A percentile compares a stretch with the other conserved stretches of the same genome.
Conservation (phyloP, 116 monocot species). For the Iris pallida region DNA sequence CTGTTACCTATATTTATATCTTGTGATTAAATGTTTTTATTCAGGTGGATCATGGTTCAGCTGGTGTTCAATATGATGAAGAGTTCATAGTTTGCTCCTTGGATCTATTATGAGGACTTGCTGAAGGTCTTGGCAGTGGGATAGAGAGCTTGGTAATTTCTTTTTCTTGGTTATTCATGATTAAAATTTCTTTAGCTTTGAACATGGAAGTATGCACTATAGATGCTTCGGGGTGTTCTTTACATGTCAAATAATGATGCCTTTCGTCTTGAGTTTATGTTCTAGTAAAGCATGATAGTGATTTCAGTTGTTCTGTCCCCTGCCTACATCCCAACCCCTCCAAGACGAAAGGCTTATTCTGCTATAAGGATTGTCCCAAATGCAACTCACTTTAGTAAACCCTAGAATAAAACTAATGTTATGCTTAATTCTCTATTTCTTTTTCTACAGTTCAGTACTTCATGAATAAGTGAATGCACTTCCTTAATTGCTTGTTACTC, state of each 20-base stretch:
- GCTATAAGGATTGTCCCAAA: too few relatives aligned
- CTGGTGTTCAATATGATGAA: constrained; percentile 75
- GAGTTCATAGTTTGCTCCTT: constrained; percentile 77
- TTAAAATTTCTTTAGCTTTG: not conserved
- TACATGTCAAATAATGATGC: not conserved
- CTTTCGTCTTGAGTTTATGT: too few relatives aligned
- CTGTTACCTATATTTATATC: not conserved
- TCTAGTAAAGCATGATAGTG: too few relatives aligned
- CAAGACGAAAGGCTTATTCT: too few relatives aligned
- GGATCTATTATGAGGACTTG: constrained; percentile 70
- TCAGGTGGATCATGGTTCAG: constrained; percentile 65
- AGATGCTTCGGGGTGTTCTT: not conserved
- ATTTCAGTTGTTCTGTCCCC: too few relatives aligned
- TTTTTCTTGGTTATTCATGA: not conserved
- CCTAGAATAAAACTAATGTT: too few relatives aligned
- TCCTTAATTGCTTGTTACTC: too few relatives aligned
- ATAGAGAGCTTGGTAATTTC: constrained; percentile 69
- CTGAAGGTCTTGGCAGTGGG: constrained; percentile 70
- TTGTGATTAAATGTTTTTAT: not conserved
- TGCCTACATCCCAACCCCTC: too few relatives aligned
- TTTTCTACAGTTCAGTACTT: too few relatives aligned
- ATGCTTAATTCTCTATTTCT: too few relatives aligned
- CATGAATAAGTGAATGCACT: too few relatives aligned
- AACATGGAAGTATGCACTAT: not conserved
- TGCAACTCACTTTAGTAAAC: too few relatives aligned